These are phyloP conservation scores for Cadophora sp. DNA, from an alignment of 2,329 filamentous ascomycete species.

Conservation along the genomic window DNA sequence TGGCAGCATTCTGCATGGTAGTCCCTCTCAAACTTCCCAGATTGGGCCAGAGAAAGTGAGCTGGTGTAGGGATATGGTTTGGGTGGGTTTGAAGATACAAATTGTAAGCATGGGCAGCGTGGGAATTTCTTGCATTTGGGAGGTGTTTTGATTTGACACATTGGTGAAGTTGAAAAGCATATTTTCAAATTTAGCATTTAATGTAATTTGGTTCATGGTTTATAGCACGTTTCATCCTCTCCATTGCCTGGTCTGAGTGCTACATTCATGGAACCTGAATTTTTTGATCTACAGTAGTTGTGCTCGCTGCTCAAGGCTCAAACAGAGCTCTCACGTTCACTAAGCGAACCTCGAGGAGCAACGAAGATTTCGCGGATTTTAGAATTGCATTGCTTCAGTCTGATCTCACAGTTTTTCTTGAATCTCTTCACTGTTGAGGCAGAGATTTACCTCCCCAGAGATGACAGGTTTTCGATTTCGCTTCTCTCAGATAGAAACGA, in stretches of 20 bases:
- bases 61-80: neutral
- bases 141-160: neutral
- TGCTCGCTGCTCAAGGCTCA: neutral
- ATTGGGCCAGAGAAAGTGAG: conserved; percentile 52
- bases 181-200: neutral
- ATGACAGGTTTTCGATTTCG: too few relatives aligned
- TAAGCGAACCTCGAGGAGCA: too few relatives aligned
- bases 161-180: neutral
- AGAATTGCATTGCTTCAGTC: too few relatives aligned
- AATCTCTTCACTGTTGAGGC: too few relatives aligned
- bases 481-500: too few relatives aligned
- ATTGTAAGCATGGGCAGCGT: conserved; percentile 8
- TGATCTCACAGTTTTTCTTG: too few relatives aligned
- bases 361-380: too few relatives aligned
- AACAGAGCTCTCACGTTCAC: too few relatives aligned
- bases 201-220: neutral
- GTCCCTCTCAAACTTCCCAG: conserved; percentile 60
- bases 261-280: neutral
- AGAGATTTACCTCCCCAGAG: too few relatives aligned
- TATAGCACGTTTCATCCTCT: neutral
- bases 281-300: neutral
- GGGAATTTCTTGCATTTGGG: neutral
- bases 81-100: neutral
- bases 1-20: conserved; percentile 55
- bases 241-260: neutral